Percentiles rank a stretch among this genome's conserved stretches.
These are phyloP conservation scores for Rhynchosporium secalis DNA, from an alignment of 2,329 filamentous ascomycete species.

Conservation along the genomic window DNA sequence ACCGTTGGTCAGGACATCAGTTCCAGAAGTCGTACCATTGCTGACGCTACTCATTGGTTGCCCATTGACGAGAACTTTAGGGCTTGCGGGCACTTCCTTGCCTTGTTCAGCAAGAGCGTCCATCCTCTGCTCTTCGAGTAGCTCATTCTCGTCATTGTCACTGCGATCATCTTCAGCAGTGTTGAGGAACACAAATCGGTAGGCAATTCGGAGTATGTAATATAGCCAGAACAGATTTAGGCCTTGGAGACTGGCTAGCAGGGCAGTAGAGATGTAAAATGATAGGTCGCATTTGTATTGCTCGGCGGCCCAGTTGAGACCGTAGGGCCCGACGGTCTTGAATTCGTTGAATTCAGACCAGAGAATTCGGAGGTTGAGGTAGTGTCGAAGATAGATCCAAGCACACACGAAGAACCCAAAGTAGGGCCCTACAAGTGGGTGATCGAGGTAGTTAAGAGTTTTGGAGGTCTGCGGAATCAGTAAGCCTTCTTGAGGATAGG, in stretches of 20 bases:
- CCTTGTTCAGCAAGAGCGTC: conserved; percentile 25
- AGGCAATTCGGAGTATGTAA: conserved; percentile 73
- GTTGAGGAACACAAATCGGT: conserved; percentile 64
- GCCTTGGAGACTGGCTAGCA: conserved; percentile 68
- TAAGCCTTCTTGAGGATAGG: background rate
- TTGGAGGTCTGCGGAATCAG: conserved; percentile 70
- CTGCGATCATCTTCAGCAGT: conserved; percentile 70
- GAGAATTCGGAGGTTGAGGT: conserved; percentile 76
- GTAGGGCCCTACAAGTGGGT: conserved; percentile 75
- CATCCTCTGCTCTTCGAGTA: conserved; percentile 30
- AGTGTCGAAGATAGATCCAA: conserved; percentile 91
- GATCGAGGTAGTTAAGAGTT: conserved; percentile 86
- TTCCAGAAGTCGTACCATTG: conserved; percentile 27
- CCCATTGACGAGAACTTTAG: conserved; percentile 27
- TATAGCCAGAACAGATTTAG: conserved; percentile 83
- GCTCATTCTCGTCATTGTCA: conserved; percentile 59
- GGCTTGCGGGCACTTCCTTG: conserved; percentile 10
- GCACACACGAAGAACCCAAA: conserved; percentile 78
- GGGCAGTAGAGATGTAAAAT: conserved; percentile 64
- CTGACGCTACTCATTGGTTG: conserved; percentile 20
- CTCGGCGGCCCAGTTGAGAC: conserved; percentile 72
- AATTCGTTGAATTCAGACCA: conserved; percentile 75
- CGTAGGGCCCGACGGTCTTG: conserved; percentile 70
- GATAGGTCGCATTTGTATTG: conserved; percentile 76
- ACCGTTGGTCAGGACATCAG: conserved; percentile 23